Percentiles rank a stretch among this genome's conserved stretches.
These are phyloP conservation scores for Phytophthora cactorum DNA, from an alignment of 352 stramenopile genomes.

Conservation along the genomic window DNA sequence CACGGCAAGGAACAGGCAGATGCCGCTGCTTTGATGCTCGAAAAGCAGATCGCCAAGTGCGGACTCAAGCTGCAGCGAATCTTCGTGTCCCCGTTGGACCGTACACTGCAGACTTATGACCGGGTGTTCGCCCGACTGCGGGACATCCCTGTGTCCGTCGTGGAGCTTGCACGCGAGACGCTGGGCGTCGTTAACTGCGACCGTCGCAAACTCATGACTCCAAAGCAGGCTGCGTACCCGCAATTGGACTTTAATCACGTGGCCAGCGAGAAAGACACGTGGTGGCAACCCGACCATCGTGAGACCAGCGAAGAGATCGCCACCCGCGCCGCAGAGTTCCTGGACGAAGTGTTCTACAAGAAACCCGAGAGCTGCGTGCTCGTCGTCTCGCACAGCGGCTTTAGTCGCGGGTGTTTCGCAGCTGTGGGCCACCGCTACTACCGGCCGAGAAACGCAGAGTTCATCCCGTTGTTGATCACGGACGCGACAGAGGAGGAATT, in stretches of 20 bases:
- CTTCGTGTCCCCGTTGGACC: constrained; percentile 72
- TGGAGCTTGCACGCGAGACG: constrained; percentile 70
- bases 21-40: constrained; percentile 42
- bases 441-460: constrained; percentile 68
- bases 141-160: constrained; percentile 50
- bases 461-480: constrained; percentile 67
- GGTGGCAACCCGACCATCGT: constrained; percentile 60
- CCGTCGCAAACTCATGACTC: constrained; percentile 47
- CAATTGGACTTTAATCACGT: constrained; percentile 61
- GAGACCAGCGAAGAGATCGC: constrained; percentile 72
- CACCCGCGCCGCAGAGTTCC: constrained; percentile 50
- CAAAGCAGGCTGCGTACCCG: constrained; percentile 49
- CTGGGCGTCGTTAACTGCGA: constrained; percentile 73
- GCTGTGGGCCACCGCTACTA: constrained; percentile 72
- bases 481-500: constrained; percentile 36
- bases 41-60: constrained; percentile 48
- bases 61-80: constrained; percentile 61
- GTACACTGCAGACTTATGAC: constrained; percentile 69
- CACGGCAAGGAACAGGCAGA: constrained; percentile 49
- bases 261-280: constrained; percentile 53
- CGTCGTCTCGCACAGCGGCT: constrained; percentile 74
- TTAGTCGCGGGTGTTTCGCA: constrained; percentile 65
- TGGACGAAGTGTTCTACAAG: constrained; percentile 53
- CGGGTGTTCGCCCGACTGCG: constrained; percentile 38
- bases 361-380: constrained; percentile 44